These are phyloP conservation scores for Nemania sp. DNA, from an alignment of 2,329 filamentous ascomycete genomes.

Conservation along the genomic window DNA sequence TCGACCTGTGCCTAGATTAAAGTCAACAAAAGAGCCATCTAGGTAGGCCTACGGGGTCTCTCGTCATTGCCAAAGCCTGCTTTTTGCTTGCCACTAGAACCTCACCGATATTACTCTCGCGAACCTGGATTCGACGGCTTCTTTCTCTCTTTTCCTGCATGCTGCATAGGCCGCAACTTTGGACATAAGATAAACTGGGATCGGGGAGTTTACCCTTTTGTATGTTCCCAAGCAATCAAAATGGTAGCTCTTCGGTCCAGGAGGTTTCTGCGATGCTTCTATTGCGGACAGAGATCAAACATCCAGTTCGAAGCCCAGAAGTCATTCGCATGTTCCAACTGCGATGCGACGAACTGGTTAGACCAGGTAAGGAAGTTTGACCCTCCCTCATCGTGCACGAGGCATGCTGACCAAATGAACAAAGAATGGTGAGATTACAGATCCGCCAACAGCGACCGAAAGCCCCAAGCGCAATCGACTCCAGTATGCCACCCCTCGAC, in stretches of 20 bases:
- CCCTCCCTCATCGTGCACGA: constrained; percentile 8
- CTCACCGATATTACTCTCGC: neutral
- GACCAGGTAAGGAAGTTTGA: constrained; percentile 73
- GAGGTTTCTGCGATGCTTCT: constrained; percentile 76
- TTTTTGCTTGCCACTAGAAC: constrained; percentile 8
- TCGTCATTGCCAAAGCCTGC: neutral
- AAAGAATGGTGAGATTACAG: constrained; percentile 88
- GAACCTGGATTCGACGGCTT: neutral
- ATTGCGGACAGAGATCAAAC: constrained; percentile 78
- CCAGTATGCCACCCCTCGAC: constrained; percentile 62
- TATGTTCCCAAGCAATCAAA: constrained; percentile 30
- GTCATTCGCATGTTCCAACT: constrained; percentile 79
- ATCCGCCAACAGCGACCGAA: constrained; percentile 78
- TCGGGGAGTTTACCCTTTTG: constrained; percentile 18
- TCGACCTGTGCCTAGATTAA: neutral
- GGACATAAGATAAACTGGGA: constrained; percentile 7
- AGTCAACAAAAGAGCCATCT: neutral
- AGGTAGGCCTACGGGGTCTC: neutral
- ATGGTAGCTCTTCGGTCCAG: constrained; percentile 50
- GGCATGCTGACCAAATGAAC: constrained; percentile 40
- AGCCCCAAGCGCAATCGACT: constrained; percentile 56
- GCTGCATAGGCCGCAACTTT: neutral
- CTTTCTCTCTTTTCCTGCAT: neutral
- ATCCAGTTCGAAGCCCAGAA: constrained; percentile 69
- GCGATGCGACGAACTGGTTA: constrained; percentile 89